Base-by-base conservation (phyloP, 139 green algal genomes). In the Dunaliella sp. region DNA sequence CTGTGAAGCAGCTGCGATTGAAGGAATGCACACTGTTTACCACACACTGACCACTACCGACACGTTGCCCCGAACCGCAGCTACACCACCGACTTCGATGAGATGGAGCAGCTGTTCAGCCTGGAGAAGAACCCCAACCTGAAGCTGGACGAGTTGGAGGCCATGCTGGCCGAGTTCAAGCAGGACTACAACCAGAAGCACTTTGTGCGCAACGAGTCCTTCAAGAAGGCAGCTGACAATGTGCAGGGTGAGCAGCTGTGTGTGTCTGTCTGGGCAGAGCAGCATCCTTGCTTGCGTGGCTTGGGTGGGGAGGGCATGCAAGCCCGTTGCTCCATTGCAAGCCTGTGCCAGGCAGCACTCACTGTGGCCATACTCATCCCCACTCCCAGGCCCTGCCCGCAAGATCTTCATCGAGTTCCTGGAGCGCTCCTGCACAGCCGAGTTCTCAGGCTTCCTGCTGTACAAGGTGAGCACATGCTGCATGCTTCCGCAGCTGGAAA, bases 151-250 rank as follows among this genome's bases (percentile, higher is more conserved):
- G 96, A 98, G 93, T 88, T 99, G 36, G 90, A 97, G 24, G 93
- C 96, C 0, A 93, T 94, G 75, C 91, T 98, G n/a, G 89, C 94
- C 16, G 97, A 99, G 92, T 99, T 99, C 93, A 91, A 94, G 87
- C 93, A 94, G 36, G 97, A 99, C 91, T 99, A 99, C 93, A 99
- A 99, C 93, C 96, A 99, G 92, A 95, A 89, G 31, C 97, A 99
- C 92, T 99, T 99, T 90, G 97, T 99, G 57, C 93, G 97, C 59
- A 99, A 99, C 83, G 93, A 98, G 59, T 95, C 93, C 79, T 99
- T 99, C 93, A 97, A 97, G 92, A 75, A 72, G 1, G 89, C 89
- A 3, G 97, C 97, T 32, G 95, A 98, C 83, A 95, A 95, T 79
- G 97, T 98, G 81, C 80, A 93, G 78, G 97, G 97, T 58, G 86